These are phyloP conservation scores for Nicotiana knightiana DNA, from an alignment of 257 asterid genomes.

Conservation along the genomic window DNA sequence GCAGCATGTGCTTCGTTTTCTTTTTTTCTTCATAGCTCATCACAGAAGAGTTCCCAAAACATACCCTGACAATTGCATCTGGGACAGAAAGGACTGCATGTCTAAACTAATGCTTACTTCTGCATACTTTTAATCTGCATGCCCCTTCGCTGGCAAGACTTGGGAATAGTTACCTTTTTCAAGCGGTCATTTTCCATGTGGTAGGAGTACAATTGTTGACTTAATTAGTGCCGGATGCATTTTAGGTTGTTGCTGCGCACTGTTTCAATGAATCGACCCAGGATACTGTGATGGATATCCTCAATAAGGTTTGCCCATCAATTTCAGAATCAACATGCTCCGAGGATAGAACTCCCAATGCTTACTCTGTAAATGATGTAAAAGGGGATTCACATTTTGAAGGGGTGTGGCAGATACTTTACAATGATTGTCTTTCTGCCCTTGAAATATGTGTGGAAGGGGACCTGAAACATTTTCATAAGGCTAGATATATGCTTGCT, in stretches of 20 bases:
- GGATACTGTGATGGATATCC: slow-evolving; percentile 38
- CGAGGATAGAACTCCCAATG: slow-evolving; percentile 34
- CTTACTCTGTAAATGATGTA: slow-evolving; percentile 18
- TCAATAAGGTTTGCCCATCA: slow-evolving; percentile 29
- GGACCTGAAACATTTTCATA: slow-evolving; percentile 96
- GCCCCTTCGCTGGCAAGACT: background rate
- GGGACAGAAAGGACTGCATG: background rate
- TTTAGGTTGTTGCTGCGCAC: slow-evolving; percentile 71
- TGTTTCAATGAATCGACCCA: slow-evolving; percentile 57
- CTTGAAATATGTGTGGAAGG: slow-evolving; percentile 93
- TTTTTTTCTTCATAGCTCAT: background rate
- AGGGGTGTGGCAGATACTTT: slow-evolving; percentile 71
- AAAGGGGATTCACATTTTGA: slow-evolving; percentile 31
- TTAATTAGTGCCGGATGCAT: slow-evolving; percentile 17
- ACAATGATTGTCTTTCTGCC: slow-evolving; percentile 87
- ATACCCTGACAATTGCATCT: background rate
- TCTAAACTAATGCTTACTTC: background rate
- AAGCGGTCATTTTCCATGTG: background rate
- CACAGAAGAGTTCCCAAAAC: background rate
- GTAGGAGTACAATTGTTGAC: background rate
- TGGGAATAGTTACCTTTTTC: background rate
- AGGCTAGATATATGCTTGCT: slow-evolving; percentile 91
- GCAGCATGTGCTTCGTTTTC: background rate
- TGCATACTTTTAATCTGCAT: background rate
- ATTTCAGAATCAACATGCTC: slow-evolving; percentile 39